Conservation (phyloP, 345 rosid species). For the Arabidopsis suecica region DNA sequence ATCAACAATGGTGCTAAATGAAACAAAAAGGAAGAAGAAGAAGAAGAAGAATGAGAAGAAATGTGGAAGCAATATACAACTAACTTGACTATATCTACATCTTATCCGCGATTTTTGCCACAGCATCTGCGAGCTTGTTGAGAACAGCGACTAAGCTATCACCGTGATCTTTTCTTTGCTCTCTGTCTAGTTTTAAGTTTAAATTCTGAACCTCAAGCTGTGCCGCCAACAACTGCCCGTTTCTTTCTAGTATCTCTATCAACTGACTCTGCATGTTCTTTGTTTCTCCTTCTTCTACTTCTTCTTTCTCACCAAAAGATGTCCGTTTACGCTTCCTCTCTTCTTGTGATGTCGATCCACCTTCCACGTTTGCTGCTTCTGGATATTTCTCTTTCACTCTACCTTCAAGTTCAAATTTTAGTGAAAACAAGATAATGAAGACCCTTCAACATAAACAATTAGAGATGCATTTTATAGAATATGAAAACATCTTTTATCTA, state of each 20-base stretch:
- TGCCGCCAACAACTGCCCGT: slow-evolving; percentile 72
- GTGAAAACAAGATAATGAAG: not conserved
- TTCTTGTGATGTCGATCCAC: slow-evolving; percentile 67
- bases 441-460: not conserved
- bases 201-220: slow-evolving; percentile 88
- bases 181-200: slow-evolving; percentile 70
- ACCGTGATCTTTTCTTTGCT: slow-evolving; percentile 81
- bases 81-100: slow-evolving; percentile 50
- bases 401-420: slow-evolving; percentile 50
- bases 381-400: slow-evolving; percentile 56
- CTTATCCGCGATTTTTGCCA: slow-evolving; percentile 87
- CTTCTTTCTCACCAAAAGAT: slow-evolving; percentile 16
- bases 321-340: slow-evolving; percentile 74
- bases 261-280: slow-evolving; percentile 53
- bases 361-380: slow-evolving; percentile 50
- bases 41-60: slow-evolving; percentile 24
- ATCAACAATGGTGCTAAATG: slow-evolving; percentile 26
- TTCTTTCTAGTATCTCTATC: slow-evolving; percentile 71
- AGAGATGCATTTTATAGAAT: not conserved
- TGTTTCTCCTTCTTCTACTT: slow-evolving; percentile 48
- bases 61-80: slow-evolving; percentile 20
- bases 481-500: not conserved
- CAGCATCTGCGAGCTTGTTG: slow-evolving; percentile 86
- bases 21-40: not conserved
- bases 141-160: slow-evolving; percentile 77